Evolutionary conservation across 805 yeast species (phyloP).

Genomic region (Lipomyces yamadae): DNA sequence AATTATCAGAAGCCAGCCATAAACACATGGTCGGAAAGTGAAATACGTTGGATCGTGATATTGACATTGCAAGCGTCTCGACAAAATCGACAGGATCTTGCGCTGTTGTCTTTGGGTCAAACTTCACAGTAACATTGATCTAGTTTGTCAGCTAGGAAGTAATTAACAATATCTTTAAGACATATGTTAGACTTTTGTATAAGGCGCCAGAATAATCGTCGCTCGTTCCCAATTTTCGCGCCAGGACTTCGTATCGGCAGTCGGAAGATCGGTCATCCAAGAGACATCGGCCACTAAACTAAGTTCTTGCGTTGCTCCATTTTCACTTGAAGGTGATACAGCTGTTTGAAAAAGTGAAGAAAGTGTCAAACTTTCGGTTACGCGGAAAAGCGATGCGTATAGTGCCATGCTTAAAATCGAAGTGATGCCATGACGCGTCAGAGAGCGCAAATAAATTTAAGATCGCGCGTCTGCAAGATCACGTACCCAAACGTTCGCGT

Average conservation of each 20-base stretch:
- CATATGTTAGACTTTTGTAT: not conserved
- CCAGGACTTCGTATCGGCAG: not conserved
- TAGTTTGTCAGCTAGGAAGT: not conserved
- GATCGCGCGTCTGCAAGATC: not conserved
- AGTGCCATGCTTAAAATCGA: not conserved
- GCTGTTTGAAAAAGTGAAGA: not conserved
- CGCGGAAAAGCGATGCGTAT: not conserved
- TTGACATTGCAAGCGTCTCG: conserved; percentile 13
- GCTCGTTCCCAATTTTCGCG: conserved; percentile 4
- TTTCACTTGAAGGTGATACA: not conserved
- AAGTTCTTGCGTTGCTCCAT: not conserved
- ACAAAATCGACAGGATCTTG: not conserved
- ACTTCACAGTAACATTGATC: conserved; percentile 5
- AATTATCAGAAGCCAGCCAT: not conserved
- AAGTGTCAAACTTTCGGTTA: not conserved
- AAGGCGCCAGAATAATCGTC: not conserved
- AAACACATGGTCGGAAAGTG: not conserved
- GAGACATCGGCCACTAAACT: not conserved
- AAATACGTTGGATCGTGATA: conserved; percentile 13
- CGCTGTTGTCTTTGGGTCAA: not conserved
- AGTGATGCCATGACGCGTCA: not conserved
- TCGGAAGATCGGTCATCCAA: conserved; percentile 6
- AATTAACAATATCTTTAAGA: not conserved
- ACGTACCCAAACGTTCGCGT: not conserved
- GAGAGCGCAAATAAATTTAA: not conserved